A percentile compares a stretch with the other conserved stretches of the same genome.
These are phyloP conservation scores for Oropetium thomaeum DNA, from an alignment of 176 grass and related monocot genomes.

Conservation along the genomic window DNA sequence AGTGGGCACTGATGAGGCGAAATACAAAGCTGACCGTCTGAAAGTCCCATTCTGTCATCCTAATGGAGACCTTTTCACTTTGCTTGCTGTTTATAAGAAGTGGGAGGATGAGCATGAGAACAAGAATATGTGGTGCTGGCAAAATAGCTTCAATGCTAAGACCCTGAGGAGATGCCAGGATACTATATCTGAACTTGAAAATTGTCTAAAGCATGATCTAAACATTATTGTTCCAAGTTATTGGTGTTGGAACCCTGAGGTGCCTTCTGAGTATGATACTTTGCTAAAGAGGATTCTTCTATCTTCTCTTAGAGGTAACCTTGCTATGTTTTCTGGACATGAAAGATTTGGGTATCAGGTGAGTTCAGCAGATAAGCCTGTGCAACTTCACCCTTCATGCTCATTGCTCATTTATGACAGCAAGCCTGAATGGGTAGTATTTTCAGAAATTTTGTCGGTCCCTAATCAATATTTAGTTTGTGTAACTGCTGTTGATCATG, in stretches of 20 bases:
- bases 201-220: conserved; percentile 67
- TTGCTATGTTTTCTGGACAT: conserved; percentile 85
- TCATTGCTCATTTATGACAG: conserved; percentile 63
- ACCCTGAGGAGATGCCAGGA: conserved; percentile 87
- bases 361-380: conserved; percentile 61
- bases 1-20: conserved; percentile 74
- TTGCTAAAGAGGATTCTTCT: conserved; percentile 73
- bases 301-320: conserved; percentile 70
- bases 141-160: conserved; percentile 94
- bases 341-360: conserved; percentile 88
- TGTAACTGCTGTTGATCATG: conserved; percentile 76
- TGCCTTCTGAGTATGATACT: conserved; percentile 51
- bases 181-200: conserved; percentile 75
- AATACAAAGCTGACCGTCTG: conserved; percentile 81
- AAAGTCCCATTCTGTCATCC: conserved; percentile 80
- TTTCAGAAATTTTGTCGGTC: conserved; percentile 81
- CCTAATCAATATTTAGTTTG: conserved; percentile 89
- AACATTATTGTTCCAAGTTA: conserved; percentile 81
- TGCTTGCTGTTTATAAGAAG: conserved; percentile 91
- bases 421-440: conserved; percentile 89
- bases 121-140: conserved; percentile 83
- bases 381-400: conserved; percentile 85
- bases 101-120: conserved; percentile 73
- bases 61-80: conserved; percentile 90
- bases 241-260: conserved; percentile 80